phyloP scores from a whole-genome alignment of 139 green algal genomes.

The Ulvella scutata region DNA sequence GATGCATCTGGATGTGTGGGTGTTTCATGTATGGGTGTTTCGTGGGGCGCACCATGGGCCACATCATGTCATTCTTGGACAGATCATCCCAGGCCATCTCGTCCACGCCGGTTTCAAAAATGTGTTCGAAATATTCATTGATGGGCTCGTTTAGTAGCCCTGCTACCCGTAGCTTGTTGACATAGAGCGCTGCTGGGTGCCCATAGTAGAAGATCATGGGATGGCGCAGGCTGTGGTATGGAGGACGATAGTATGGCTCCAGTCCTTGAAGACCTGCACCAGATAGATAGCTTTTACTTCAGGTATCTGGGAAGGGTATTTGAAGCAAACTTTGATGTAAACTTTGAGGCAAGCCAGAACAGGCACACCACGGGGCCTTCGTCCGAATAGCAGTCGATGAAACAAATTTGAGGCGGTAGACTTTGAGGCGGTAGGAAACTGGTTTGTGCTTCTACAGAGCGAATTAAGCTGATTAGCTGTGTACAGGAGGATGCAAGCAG shows the following conservation, averaged over 20 bases:
- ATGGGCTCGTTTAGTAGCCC: constrained; percentile 41
- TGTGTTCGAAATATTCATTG: constrained; percentile 27
- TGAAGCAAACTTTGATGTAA: background rate
- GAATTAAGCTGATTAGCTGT: no score
- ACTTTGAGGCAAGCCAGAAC: background rate
- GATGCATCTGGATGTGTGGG: no score
- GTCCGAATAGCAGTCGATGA: background rate
- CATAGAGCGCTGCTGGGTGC: constrained; percentile 54
- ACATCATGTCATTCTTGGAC: constrained; percentile 48
- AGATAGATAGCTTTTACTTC: background rate
- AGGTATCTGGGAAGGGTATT: no score
- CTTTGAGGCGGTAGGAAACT: background rate
- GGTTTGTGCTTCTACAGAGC: background rate
- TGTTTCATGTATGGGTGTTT: no score
- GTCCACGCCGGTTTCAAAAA: constrained; percentile 66
- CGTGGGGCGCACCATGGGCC: constrained; percentile 25
- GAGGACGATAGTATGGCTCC: constrained; percentile 50
- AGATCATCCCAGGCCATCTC: constrained; percentile 76
- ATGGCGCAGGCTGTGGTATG: constrained; percentile 66
- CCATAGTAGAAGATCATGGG: constrained; percentile 77
- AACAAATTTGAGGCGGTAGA: background rate
- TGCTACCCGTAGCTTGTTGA: constrained; percentile 71
- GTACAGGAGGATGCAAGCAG: no score
- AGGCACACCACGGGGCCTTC: background rate
- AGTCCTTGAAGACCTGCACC: constrained; percentile 23